A percentile compares a stretch with the other conserved stretches of the same genome.
These are phyloP conservation scores for Dendryphion nanum DNA, from an alignment of 2,329 filamentous ascomycete genomes.

Conservation along the genomic window DNA sequence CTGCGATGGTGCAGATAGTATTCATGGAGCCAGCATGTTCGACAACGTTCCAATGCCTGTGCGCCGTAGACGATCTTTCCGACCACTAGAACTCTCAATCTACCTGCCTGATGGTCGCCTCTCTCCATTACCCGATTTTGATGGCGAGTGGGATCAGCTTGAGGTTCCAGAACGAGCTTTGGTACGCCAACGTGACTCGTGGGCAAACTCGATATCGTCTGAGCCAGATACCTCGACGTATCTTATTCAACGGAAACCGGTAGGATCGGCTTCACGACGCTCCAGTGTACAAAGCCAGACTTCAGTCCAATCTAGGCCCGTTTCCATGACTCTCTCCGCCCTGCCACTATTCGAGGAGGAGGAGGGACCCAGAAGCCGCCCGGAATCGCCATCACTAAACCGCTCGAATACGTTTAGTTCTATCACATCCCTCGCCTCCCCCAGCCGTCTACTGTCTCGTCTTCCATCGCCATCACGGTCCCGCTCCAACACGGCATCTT, in stretches of 20 bases:
- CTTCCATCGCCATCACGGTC: constrained; percentile 33
- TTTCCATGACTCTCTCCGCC: constrained; percentile 16
- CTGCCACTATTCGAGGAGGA: constrained; percentile 26
- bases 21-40: constrained; percentile 30
- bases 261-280: constrained; percentile 25
- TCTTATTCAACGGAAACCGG: constrained; percentile 33
- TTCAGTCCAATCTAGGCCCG: constrained; percentile 12
- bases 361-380: constrained; percentile 10
- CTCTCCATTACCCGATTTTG: constrained; percentile 41
- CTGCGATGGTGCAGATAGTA: constrained; percentile 29
- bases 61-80: constrained; percentile 34
- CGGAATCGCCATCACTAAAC: constrained; percentile 18
- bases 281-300: constrained; percentile 28
- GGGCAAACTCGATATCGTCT: constrained; percentile 26
- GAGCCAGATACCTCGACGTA: constrained; percentile 23
- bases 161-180: constrained; percentile 33
- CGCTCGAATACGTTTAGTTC: constrained; percentile 31
- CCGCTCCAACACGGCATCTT: constrained; percentile 35
- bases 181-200: constrained; percentile 29
- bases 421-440: constrained; percentile 18
- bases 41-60: constrained; percentile 30
- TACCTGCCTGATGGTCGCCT: constrained; percentile 35
- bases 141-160: constrained; percentile 25
- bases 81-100: constrained; percentile 41
- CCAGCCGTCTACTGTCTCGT: constrained; percentile 20